Base-by-base conservation (phyloP, 805 yeast species). In the Schwanniomyces polymorphus region DNA sequence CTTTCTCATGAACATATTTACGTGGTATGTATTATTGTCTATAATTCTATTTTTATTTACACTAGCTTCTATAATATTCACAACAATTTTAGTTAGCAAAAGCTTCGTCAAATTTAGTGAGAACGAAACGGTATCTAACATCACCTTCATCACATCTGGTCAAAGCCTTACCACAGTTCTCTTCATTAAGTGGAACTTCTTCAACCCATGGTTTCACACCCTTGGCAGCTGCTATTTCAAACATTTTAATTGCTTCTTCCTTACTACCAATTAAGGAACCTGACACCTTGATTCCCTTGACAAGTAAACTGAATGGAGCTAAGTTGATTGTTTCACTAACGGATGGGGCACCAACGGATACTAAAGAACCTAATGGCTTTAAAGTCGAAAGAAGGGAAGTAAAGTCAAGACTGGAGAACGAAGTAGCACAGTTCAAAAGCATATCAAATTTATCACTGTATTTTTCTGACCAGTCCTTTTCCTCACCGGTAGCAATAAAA, bases 271-370 rank as follows among this genome's bases (percentile, higher is more conserved):
- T 68, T 38, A 75, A 68, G 43, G 78, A 65, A 46, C 82, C 86
- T 29, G 41, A 23, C 2, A 38, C 14, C 29, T 38, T 38, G 50
- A 23, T 25, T 6, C 26, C 26, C 29, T 67, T 70, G 16, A 63
- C 53, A 54, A 83, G 67, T 67, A 82, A 81, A 26, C 79, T 64
- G 60, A 73, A 70, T 46, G 87, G 85, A 41, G 73, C 64, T 38
- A 81, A 75, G 28, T 67, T 60, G 46, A 75, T 70, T 38, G 67
- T 64, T 33, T 78, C 73, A 41, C 72, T 76, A 14, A 45, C 51
- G 21, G 66, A 64, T 45, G 92, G 89, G 57, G 85, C 72, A 47
- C 91, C 92, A 46, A 83, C 90, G 29, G 85, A 72, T 45, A 84
- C 74, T 60, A 84, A 78, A 44, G 72, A 70, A 45, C 85, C 84